Base-by-base conservation (phyloP, 2,329 filamentous ascomycete genomes). In the Paecilomyces sp. region DNA sequence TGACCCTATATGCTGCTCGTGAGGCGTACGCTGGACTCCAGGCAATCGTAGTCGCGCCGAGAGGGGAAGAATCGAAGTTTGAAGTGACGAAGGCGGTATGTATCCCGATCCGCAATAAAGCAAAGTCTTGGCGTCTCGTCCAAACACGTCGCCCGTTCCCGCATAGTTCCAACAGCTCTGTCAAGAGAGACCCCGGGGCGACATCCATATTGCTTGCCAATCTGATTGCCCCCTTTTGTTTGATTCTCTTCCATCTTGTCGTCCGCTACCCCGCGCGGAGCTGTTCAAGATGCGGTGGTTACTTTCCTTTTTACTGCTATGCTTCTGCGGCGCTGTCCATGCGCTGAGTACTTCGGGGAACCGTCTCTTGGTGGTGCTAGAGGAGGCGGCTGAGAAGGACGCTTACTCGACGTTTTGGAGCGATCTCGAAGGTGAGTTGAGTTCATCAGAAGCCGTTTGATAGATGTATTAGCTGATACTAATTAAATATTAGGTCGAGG, bases 301-400 rank as follows among this genome's bases (percentile, higher is more conserved):
- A 72, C 75, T 89, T 77, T 88, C 88, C 68, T 81, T 90, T 71
- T 78, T 91, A 65, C 75, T 91, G 62, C 79, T 92, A 69, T 83
- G 87, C 70, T 79, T 86, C 60, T 72, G 74, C 70, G 72, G 71
- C 65, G 70, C 68, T 64, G 72, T 72, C 61, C 84, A 88, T 74
- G 92, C 92, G 60, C 78, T 89, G 70, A 96, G 92, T 80, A 88
- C 87, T 64, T 83, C 86, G 55, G 94, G 93, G 61, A 85, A 84
- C 75, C 85, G 91, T 72, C 77, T 97, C 75, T 81, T 99, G 70
- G 92, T 95, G 62, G 84, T 99, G 61, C 77, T 96, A 57, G 93
- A 97, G 70, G 89, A 96, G 68, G 81, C 86, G 63, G 83, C 85
- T 51, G 91, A 96, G 71, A 91, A 92, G 81, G 84, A 84, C 67